Base-by-base conservation (phyloP, 2,329 filamentous ascomycete species). In the Cryphonectria naterciae region DNA sequence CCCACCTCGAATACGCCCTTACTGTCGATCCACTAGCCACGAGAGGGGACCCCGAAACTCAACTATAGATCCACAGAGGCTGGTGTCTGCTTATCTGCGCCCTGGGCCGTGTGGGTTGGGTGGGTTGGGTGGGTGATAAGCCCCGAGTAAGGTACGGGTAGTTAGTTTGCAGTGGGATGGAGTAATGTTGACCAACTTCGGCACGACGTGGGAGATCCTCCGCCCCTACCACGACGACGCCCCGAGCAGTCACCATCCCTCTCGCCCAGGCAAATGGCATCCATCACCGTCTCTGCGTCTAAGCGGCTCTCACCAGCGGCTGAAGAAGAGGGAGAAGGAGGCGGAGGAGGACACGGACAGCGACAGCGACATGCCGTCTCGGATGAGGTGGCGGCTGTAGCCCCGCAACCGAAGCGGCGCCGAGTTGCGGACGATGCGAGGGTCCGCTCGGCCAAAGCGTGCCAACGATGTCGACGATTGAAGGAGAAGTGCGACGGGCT, bases 401-500 rank as follows among this genome's bases (percentile, higher is more conserved):
- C 71, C n/a, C 71, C 71, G 43, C 68, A 70, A 22, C 66, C 69
- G 17, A 71, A 72, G 37, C 72, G 72, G 46, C 70, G 69, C 41
- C 72, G 72, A 39, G 70, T 72, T 11, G 72, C 72, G 2, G 72
- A 73, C 60, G 68, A 68, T 52, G 67, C 67, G 7, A 62, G 72
- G 25, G 66, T 71, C 69, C 70, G 72, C 41, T 70, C 72, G 8
- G 72, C 68, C 3, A 60, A 68, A 60, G 72, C 72, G 1, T 73
- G 72, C 41, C 67, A 71, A 35, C 67, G 72, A 32, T 75, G 74
- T 65, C 74, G 74, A 25, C 67, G 73, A 19, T 68, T 74, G 10
- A 75, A 75, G 69, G 74, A 75, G 64, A 75, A 74, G 28, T 75
- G 74, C 52, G 71, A 75, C 17, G 74, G 74, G 1, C 70, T 69